Percentiles rank a stretch among this genome's conserved stretches.
phyloP scores from a whole-genome alignment of 2,329 filamentous ascomycete genomes.

The Akanthomyces uredinophilus region DNA sequence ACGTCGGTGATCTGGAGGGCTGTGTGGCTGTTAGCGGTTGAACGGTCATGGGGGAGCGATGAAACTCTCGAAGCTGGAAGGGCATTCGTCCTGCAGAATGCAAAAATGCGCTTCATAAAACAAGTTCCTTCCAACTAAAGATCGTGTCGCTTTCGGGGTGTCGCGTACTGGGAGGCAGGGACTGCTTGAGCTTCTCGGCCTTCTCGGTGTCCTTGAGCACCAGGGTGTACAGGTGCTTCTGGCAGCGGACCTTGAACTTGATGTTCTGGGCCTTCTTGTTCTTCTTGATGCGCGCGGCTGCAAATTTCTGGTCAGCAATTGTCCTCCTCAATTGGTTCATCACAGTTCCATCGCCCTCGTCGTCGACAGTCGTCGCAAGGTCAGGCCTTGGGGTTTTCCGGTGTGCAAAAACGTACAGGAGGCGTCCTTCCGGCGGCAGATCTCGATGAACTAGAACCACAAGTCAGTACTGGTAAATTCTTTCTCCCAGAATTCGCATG shows the following conservation, averaged over 20 bases:
- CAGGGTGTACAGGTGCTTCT: conserved; percentile 93
- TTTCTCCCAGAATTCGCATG: neutral
- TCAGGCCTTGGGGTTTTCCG: neutral
- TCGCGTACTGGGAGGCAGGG: conserved; percentile 86
- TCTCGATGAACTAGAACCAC: conserved; percentile 85
- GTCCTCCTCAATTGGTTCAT: neutral
- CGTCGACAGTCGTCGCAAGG: neutral
- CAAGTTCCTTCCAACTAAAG: neutral
- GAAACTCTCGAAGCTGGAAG: neutral
- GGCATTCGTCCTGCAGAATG: neutral
- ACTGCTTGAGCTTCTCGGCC: conserved; percentile 99
- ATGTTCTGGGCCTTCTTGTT: conserved; percentile 84
- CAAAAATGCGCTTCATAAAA: neutral
- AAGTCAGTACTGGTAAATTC: conserved; percentile 23
- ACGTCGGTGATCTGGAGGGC: conserved; percentile 50
- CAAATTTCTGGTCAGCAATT: conserved; percentile 17
- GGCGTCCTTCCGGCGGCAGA: conserved; percentile 99
- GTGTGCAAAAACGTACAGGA: conserved; percentile 69
- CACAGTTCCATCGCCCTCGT: neutral
- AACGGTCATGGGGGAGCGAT: conserved; percentile 11
- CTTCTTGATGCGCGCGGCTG: conserved; percentile 93
- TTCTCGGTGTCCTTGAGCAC: conserved; percentile 98
- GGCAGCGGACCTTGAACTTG: conserved; percentile 99
- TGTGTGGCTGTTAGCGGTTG: conserved; percentile 23
- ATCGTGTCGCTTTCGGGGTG: neutral